Evolutionary conservation across 345 rosid species (phyloP).

Genomic region (Abelmoschus esculentus): DNA sequence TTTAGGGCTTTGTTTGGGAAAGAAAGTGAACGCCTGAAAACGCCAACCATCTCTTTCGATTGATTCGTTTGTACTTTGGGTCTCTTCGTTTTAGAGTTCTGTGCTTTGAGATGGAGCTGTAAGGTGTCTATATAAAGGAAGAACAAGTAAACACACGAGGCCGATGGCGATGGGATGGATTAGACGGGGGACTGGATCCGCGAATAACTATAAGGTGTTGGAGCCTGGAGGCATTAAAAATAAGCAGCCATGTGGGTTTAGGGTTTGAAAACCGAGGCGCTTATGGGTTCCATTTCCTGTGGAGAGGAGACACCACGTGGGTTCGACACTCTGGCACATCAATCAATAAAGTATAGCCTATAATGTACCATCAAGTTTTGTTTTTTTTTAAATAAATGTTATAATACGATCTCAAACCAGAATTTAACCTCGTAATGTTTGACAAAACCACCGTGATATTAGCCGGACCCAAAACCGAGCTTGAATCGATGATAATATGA

Average conservation of each 20-base stretch:
- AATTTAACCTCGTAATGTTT: too few relatives aligned
- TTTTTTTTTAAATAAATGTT: too few relatives aligned
- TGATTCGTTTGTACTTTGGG: not conserved
- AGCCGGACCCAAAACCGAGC: too few relatives aligned
- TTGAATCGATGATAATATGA: too few relatives aligned
- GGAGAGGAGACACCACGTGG: constrained; percentile 23
- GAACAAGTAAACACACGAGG: constrained; percentile 15
- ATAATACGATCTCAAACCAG: too few relatives aligned
- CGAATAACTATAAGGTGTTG: constrained; percentile 16
- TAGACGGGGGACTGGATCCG: constrained; percentile 20
- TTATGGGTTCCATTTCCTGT: constrained; percentile 10
- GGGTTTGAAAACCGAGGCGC: constrained; percentile 13
- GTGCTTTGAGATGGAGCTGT: not conserved
- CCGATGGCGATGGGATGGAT: not conserved
- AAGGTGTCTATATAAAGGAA: constrained; percentile 3
- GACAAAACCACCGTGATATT: too few relatives aligned
- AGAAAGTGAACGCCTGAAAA: constrained; percentile 50
- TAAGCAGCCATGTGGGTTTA: constrained; percentile 8
- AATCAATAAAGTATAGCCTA: not conserved
- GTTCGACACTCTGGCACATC: constrained; percentile 17
- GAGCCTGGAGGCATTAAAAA: not conserved
- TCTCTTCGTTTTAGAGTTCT: not conserved
- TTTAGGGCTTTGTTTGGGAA: constrained; percentile 41
- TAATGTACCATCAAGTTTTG: too few relatives aligned
- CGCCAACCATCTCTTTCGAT: constrained; percentile 10